Evolutionary conservation across 768 basidiomycete species (phyloP), one percentile per base, ranked within the genome.

Genomic region (Mycena indigotica): DNA sequence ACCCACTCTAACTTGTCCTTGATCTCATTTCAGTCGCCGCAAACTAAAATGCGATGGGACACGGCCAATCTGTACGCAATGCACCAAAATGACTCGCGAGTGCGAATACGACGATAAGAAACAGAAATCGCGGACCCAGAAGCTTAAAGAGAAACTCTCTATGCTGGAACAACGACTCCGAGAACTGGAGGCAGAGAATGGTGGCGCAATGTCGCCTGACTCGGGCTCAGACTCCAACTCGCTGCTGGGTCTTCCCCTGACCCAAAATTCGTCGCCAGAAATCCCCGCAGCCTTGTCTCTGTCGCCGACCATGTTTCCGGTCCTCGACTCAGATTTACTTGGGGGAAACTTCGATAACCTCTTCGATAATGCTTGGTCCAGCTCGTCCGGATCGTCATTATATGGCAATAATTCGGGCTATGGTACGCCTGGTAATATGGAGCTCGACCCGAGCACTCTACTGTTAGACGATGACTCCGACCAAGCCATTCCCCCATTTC

Each of bases 31-130:
- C n/a, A n/a, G n/a, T n/a, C n/a, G n/a, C 16, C 16, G 23, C 28
- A 21, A n/a, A 48, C n/a, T 15, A 25, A 81, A 83, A 81, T 87
- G 85, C 66, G 83, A 85, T 64, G 84, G 84, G 17, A 68, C 67
- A 24, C 81, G 82, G 38, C 85, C 85, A 16, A 73, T 79, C 30
- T 86, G 85, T 65, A 69, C 71, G 21, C 82, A 83, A 63, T 87
- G 85, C 64, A 69, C 69, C 59, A 81, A 82, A 60, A 80, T 83
- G 72, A 81, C 80, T 65, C 71, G 84, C 24, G 78, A 82, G 49
- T 86, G 86, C 67, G 70, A 78, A 53, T 87, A 85, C 72, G 83
- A 86, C 63, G 84, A 86, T 65, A 79, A 78, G 67, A 78, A 77
- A 61, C 80, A 79, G 55, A 84, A 84, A 67, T 84, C 82, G 64